Conservation (phyloP, 768 basidiomycete species). For the Naganishia onofrii region DNA sequence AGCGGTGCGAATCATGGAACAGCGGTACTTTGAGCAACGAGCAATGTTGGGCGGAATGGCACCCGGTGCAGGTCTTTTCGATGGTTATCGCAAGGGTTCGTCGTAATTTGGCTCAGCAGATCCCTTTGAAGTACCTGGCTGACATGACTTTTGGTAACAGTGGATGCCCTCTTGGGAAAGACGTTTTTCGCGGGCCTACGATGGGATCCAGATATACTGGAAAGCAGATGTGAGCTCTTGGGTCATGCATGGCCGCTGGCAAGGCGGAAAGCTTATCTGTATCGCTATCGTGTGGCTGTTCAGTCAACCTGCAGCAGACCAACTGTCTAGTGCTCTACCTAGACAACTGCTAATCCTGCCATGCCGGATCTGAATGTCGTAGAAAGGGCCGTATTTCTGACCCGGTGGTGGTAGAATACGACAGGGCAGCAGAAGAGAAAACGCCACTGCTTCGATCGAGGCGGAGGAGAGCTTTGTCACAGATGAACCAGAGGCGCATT, state of each 20-base stretch:
- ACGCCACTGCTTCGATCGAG: neutral
- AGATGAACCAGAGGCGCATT: too few relatives aligned
- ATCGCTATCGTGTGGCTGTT: neutral
- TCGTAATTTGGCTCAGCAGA: neutral
- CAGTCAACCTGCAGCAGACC: conserved; percentile 20
- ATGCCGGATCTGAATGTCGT: neutral
- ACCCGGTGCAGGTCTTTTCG: conserved; percentile 32
- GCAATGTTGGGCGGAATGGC: conserved; percentile 34
- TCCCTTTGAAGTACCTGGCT: too few relatives aligned
- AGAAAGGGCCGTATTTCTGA: neutral
- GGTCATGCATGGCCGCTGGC: neutral
- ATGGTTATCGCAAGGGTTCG: conserved; percentile 34
- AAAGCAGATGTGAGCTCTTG: conserved; percentile 24
- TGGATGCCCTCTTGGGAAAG: conserved; percentile 31
- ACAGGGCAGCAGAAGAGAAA: neutral
- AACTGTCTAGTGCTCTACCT: conserved; percentile 21
- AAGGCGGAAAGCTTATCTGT: neutral
- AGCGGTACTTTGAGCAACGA: conserved; percentile 35
- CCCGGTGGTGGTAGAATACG: neutral
- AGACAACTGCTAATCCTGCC: conserved; percentile 5
- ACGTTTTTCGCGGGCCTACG: conserved; percentile 32
- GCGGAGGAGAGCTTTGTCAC: neutral
- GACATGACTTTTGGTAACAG: neutral
- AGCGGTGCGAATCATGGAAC: conserved; percentile 33
- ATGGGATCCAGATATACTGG: conserved; percentile 29